Conservation (phyloP, 495 filamentous ascomycete species). For the Hypoxylon lenormandii region DNA sequence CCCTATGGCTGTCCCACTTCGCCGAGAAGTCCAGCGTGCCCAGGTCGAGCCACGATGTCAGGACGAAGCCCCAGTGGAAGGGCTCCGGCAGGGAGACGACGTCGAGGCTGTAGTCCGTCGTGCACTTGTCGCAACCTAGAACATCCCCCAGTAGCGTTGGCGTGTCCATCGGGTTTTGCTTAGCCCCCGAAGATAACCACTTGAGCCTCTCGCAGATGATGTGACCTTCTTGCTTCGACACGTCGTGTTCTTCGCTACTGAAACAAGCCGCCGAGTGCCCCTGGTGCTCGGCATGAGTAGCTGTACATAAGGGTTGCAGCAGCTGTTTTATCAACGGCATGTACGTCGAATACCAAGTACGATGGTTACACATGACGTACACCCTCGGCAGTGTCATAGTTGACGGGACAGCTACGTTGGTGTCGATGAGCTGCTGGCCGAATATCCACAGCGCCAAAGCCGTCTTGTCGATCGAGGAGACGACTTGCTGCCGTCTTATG, state of each 20-base stretch:
- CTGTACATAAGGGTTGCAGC: constrained; percentile 15
- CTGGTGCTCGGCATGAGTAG: not conserved
- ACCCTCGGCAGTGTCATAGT: constrained; percentile 17
- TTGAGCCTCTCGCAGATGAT: constrained; percentile 36
- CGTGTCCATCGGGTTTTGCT: constrained; percentile 24
- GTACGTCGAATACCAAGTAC: constrained; percentile 14
- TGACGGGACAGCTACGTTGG: too few species aligned
- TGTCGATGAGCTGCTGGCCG: constrained; percentile 6
- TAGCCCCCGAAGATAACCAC: constrained; percentile 10
- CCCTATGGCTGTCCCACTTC: constrained; percentile 43
- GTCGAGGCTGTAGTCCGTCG: constrained; percentile 40
- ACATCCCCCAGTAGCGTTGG: constrained; percentile 31
- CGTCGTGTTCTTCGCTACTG: constrained; percentile 17
- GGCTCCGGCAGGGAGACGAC: constrained; percentile 29
- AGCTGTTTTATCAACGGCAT: constrained; percentile 7
- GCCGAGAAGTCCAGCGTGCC: constrained; percentile 32
- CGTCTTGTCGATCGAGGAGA: constrained; percentile 39
- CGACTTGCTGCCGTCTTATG: constrained; percentile 32
- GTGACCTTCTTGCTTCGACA: constrained; percentile 37
- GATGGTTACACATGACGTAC: constrained; percentile 34
- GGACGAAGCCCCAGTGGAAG: constrained; percentile 40
- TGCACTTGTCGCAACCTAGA: constrained; percentile 31
- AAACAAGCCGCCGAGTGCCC: constrained; percentile 24
- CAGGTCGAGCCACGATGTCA: constrained; percentile 41
- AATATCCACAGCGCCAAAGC: constrained; percentile 34